phyloP scores from a whole-genome alignment of 1,284 basidiomycete species.

The Anthracocystis setariae region DNA sequence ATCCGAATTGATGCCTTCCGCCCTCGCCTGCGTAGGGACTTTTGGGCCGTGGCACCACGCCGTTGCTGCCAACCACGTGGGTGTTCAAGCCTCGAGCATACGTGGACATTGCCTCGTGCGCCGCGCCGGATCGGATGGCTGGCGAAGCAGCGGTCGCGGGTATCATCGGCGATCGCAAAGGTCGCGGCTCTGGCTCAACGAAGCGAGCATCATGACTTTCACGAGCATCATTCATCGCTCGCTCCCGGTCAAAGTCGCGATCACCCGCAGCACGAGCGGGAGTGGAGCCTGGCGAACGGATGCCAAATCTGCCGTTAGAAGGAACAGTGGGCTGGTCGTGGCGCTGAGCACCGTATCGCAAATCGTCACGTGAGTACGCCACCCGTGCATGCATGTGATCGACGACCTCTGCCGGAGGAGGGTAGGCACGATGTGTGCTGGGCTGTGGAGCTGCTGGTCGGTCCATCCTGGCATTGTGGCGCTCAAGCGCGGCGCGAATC shows the following conservation, averaged over 20 bases:
- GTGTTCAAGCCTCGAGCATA: conserved; percentile 17
- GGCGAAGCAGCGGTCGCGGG: conserved; percentile 20
- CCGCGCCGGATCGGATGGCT: conserved; percentile 14
- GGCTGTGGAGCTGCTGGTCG: conserved; percentile 7
- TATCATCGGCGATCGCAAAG: conserved; percentile 20
- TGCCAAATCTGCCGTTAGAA: conserved; percentile 22
- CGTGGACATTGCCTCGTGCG: conserved; percentile 20
- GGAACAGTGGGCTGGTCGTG: conserved; percentile 26
- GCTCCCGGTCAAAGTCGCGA: conserved; percentile 30
- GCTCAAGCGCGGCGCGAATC: conserved; percentile 40
- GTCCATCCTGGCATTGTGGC: conserved; percentile 25
- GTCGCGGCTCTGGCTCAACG: conserved; percentile 16
- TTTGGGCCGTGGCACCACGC: conserved; percentile 5
- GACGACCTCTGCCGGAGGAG: conserved; percentile 9
- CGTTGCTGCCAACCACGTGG: conserved; percentile 18
- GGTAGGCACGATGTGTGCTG: conserved; percentile 7
- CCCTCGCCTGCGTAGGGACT: conserved; percentile 20
- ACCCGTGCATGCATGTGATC: conserved; percentile 8
- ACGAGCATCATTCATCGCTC: conserved; percentile 12
- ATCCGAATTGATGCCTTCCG: conserved; percentile 6
- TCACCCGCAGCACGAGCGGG: conserved; percentile 20
- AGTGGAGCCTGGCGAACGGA: conserved; percentile 20
- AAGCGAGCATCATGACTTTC: conserved; percentile 19
- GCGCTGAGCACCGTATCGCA: conserved; percentile 20
- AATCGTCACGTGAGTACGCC: conserved; percentile 17